These are phyloP conservation scores for Setaria viridis DNA, from an alignment of 202 grass and related monocot genomes.

Conservation along the genomic window DNA sequence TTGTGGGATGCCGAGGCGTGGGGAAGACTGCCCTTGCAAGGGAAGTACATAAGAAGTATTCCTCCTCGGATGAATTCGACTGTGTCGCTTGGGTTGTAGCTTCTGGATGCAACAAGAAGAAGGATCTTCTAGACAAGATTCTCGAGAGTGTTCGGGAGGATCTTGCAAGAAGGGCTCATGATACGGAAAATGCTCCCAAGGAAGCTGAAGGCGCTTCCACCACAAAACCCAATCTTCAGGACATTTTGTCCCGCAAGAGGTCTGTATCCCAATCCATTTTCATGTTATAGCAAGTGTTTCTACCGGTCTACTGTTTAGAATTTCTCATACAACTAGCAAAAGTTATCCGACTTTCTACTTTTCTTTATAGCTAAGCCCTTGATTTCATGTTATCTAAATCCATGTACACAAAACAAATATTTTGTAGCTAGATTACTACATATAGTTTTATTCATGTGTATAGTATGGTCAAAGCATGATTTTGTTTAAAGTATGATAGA, in stretches of 20 bases:
- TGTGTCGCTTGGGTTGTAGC: constrained; percentile 14
- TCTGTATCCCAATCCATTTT: background rate
- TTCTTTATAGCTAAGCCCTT: background rate
- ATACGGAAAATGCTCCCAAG: background rate
- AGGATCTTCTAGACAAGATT: constrained; percentile 7
- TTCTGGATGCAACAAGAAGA: background rate
- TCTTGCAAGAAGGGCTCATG: background rate
- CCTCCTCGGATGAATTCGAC: background rate
- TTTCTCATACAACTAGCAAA: background rate
- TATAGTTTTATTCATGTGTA: background rate
- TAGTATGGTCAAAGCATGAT: background rate
- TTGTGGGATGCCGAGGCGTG: constrained; percentile 20
- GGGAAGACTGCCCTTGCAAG: constrained; percentile 33
- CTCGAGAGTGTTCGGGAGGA: background rate
- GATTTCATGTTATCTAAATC: background rate
- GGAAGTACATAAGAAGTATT: background rate
- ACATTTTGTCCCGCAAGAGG: constrained; percentile 27
- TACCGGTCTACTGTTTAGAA: too few relatives aligned
- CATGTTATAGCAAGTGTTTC: background rate
- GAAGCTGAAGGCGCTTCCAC: constrained; percentile 24
- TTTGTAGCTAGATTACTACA: background rate
- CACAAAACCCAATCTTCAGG: background rate
- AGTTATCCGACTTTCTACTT: background rate
- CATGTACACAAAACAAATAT: background rate
- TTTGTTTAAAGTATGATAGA: too few relatives aligned